Evolutionary conservation across 2,329 filamentous ascomycete genomes (phyloP).

Genomic region (Coccinonectria pachysandricola): DNA sequence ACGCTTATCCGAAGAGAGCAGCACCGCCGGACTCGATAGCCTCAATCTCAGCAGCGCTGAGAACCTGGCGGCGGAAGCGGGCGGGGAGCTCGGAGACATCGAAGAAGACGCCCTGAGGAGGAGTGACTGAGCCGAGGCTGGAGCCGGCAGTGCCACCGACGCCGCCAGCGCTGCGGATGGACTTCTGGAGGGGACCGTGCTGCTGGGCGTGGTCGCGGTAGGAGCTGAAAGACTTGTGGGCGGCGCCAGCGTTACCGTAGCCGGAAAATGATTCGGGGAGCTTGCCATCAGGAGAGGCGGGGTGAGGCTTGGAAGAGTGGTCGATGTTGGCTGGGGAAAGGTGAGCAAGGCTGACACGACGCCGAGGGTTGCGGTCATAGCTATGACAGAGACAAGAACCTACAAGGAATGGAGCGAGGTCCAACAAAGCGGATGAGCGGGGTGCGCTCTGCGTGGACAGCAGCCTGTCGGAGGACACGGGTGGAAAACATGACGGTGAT

Average conservation of each 20-base stretch:
- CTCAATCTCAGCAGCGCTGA: slow-evolving; percentile 81
- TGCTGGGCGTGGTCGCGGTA: slow-evolving; percentile 72
- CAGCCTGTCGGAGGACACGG: slow-evolving; percentile 46
- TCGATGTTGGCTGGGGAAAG: slow-evolving; percentile 50
- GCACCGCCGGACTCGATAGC: slow-evolving; percentile 91
- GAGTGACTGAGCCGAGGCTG: slow-evolving; percentile 60
- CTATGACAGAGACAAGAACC: slow-evolving; percentile 13
- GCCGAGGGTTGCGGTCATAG: neutral
- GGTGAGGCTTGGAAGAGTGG: slow-evolving; percentile 64
- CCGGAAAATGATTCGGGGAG: slow-evolving; percentile 46
- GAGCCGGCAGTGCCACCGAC: slow-evolving; percentile 56
- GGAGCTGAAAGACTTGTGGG: slow-evolving; percentile 56
- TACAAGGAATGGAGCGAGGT: slow-evolving; percentile 49
- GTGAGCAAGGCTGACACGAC: slow-evolving; percentile 9
- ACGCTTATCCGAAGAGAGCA: slow-evolving; percentile 35
- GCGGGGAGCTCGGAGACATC: slow-evolving; percentile 80
- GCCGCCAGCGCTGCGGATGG: slow-evolving; percentile 32
- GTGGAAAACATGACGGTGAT: slow-evolving; percentile 42
- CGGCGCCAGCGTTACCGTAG: slow-evolving; percentile 21
- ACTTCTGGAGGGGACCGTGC: slow-evolving; percentile 62
- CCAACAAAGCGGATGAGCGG: slow-evolving; percentile 54
- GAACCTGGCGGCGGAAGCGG: slow-evolving; percentile 68
- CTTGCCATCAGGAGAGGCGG: slow-evolving; percentile 54
- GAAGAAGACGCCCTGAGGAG: slow-evolving; percentile 68
- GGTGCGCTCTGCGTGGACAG: slow-evolving; percentile 47